Evolutionary conservation across 2,329 filamentous ascomycete species (phyloP).

Genomic region (Sclerotinia glacialis): DNA sequence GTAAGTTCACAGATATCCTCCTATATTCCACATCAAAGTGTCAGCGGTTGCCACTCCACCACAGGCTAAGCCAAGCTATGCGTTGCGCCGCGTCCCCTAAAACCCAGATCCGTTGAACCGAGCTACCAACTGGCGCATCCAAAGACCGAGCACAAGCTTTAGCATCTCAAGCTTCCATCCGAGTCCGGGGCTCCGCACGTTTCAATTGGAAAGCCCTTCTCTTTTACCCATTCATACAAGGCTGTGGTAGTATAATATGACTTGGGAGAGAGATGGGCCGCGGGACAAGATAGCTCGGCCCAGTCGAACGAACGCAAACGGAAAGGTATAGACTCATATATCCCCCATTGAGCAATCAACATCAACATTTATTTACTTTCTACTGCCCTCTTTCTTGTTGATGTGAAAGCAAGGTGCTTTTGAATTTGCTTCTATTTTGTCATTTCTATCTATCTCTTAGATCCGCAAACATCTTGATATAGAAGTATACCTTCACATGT

Average conservation of each 20-base stretch:
- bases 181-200: slow-evolving; percentile 9
- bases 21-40: neutral
- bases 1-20: neutral
- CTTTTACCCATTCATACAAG: slow-evolving; percentile 18
- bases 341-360: neutral
- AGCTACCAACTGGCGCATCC: slow-evolving; percentile 11
- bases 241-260: slow-evolving; percentile 9
- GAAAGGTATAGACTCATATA: slow-evolving; percentile 15
- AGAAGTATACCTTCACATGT: slow-evolving; percentile 12
- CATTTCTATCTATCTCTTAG: neutral
- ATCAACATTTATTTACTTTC: neutral
- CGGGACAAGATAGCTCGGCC: slow-evolving; percentile 19
- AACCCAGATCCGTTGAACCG: slow-evolving; percentile 21
- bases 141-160: slow-evolving; percentile 21
- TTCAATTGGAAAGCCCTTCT: slow-evolving; percentile 8
- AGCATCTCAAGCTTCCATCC: slow-evolving; percentile 5
- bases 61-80: neutral
- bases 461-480: neutral
- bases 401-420: slow-evolving; percentile 4
- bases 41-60: neutral
- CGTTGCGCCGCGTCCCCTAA: neutral
- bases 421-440: neutral
- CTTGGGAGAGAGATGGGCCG: slow-evolving; percentile 13
- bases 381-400: neutral
- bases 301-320: slow-evolving; percentile 12